Base-by-base conservation (phyloP, 2,329 filamentous ascomycete genomes). In the Talaromyces sp. region DNA sequence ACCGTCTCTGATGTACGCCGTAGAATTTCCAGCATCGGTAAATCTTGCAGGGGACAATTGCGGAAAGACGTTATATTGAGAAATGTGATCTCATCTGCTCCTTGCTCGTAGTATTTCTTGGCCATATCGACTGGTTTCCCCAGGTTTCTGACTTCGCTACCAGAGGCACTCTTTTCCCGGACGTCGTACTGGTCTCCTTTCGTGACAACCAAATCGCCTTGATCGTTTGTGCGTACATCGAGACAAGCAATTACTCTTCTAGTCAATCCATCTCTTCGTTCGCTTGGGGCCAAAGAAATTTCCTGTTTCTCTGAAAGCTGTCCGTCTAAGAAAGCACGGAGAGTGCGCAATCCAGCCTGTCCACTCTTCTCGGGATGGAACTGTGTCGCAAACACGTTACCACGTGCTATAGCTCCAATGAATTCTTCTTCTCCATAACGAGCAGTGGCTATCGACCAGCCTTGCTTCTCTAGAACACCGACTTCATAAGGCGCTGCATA, bases 131-230 rank as follows among this genome's bases (percentile, higher is more conserved):
- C 93, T 1, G 95, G 95, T 79, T 99, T 99, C 69, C 95, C 95
- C 3, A 99, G 85, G 78, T 99, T 99, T 68, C 95, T 89, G 41
- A 99, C 93, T 70, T 86, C 77, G 22, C 85, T 82, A 58, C 81
- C 80, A 31, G 72, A 82, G 63, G 86, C 83, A 25, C 83, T 82
- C 79, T 97, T 97, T 74, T 98, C 95, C 37, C 95, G 91, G 7
- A 99, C 95, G 73, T 99, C 95, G 81, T 99, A 99, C 78, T 98
- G 94, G 79, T 99, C 95, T 65, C 95, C 95, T 79, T 99, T 99
- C 15, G 95, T 99, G 43, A 99, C 95, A 0, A 99, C 95, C 10
- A 99, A 84, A 78, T 99, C 95, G 39, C 95, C 95, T 67, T 90
- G 84, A 77, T 99, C 95, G 77, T 99, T 99, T 62, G 93, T 87